Evolutionary conservation across 768 basidiomycete species (phyloP).

Genomic region (Cyathus striatus): DNA sequence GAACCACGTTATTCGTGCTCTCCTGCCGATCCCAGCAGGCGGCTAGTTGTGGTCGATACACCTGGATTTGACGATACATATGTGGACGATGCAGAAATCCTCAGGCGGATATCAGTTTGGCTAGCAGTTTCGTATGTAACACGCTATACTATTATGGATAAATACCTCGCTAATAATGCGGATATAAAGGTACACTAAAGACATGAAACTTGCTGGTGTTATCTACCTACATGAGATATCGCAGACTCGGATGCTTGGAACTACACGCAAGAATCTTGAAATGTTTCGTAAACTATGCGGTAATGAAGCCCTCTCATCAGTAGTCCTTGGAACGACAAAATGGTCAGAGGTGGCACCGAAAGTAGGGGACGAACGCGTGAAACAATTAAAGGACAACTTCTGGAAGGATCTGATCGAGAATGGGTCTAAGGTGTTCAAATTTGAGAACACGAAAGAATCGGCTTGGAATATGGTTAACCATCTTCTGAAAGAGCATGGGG

Average conservation of each 20-base stretch:
- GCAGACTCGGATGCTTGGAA: background rate
- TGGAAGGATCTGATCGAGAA: slow-evolving; percentile 11
- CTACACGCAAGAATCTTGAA: background rate
- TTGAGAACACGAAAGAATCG: slow-evolving; percentile 7
- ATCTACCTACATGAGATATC: background rate
- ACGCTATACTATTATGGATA: background rate
- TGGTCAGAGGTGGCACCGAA: slow-evolving; percentile 13
- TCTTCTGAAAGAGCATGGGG: slow-evolving; percentile 8
- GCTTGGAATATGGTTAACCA: slow-evolving; percentile 16
- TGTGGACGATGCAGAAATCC: background rate
- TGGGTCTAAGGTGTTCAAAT: slow-evolving; percentile 10
- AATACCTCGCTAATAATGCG: background rate
- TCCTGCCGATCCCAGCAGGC: background rate
- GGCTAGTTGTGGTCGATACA: background rate
- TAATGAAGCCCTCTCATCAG: background rate
- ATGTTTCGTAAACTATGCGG: slow-evolving; percentile 1
- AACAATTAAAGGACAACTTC: slow-evolving; percentile 9
- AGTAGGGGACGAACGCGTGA: slow-evolving; percentile 11
- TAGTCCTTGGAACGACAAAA: slow-evolving; percentile 22
- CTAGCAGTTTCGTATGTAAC: background rate
- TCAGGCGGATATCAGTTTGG: background rate
- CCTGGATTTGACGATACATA: slow-evolving; percentile 1
- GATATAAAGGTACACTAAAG: background rate
- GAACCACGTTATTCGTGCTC: background rate
- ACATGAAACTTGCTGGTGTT: background rate